Evolutionary conservation across 495 filamentous ascomycete species (phyloP).

Genomic region (Penicillium maclennaniae): DNA sequence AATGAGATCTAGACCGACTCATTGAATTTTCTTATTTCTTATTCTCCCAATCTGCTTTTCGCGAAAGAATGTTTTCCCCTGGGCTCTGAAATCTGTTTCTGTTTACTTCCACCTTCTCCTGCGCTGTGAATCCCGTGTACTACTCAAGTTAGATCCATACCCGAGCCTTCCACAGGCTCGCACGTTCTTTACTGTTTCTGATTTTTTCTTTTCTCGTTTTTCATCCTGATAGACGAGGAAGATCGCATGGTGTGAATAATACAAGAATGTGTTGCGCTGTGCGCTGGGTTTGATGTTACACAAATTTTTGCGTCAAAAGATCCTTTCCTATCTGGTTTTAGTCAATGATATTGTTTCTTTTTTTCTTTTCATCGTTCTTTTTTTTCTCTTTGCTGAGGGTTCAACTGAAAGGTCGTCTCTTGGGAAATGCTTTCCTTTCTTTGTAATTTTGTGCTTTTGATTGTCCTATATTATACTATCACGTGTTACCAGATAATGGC

Average conservation of each 20-base stretch:
- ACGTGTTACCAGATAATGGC: too few species aligned
- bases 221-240: slow-evolving; percentile 7
- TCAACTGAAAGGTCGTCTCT: too few species aligned
- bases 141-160: slow-evolving; percentile 19
- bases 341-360: not conserved
- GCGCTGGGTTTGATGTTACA: not conserved
- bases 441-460: not conserved
- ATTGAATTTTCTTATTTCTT: not conserved
- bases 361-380: not conserved
- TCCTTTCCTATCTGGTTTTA: not conserved
- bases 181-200: slow-evolving; percentile 15
- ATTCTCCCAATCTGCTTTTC: not conserved
- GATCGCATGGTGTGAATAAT: slow-evolving; percentile 4
- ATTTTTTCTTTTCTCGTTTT: not conserved
- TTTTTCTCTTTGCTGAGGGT: not conserved
- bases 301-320: not conserved
- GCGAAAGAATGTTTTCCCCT: slow-evolving; percentile 18
- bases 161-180: slow-evolving; percentile 5
- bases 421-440: not conserved
- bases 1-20: slow-evolving; percentile 14
- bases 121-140: not conserved
- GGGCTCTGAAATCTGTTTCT: not conserved
- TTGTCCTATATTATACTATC: not conserved
- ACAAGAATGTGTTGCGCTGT: not conserved
- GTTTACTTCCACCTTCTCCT: not conserved